Evolutionary conservation across 83 land plant genomes (phyloP).

Genomic region (Picea abies): DNA sequence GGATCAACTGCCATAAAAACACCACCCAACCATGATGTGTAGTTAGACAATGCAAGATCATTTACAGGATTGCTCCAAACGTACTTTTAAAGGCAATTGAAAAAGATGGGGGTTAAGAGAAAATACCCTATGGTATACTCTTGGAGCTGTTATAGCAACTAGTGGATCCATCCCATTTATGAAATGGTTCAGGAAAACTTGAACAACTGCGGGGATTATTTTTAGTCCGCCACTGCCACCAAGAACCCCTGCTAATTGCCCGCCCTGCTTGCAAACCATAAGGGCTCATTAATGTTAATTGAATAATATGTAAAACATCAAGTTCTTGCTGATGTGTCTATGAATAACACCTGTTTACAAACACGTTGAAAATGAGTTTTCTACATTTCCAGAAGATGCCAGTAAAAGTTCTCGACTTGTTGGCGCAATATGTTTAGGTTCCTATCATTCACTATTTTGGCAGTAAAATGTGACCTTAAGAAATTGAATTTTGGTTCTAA

Average conservation of each 20-base stretch:
- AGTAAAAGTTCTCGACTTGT: too few relatives aligned
- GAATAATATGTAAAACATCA: not conserved
- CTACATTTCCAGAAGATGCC: not conserved
- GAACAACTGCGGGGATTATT: slow-evolving; percentile 77
- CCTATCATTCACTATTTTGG: too few relatives aligned
- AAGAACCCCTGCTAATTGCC: slow-evolving; percentile 67
- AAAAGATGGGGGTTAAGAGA: not conserved
- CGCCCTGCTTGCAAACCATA: slow-evolving; percentile 43
- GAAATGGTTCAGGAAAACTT: slow-evolving; percentile 81
- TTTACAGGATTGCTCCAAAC: not conserved
- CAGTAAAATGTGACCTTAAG: too few relatives aligned
- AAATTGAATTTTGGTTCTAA: too few relatives aligned
- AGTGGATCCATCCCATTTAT: slow-evolving; percentile 64
- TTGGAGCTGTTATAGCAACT: slow-evolving; percentile 58
- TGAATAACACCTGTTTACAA: not conserved
- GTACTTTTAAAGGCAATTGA: not conserved
- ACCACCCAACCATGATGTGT: not conserved
- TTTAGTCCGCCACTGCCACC: slow-evolving; percentile 87
- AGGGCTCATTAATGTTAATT: not conserved
- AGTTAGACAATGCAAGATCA: not conserved
- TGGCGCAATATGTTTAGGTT: too few relatives aligned
- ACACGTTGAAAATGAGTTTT: not conserved
- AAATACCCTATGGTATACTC: slow-evolving; percentile 84
- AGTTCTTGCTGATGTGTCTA: not conserved
- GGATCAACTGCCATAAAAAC: slow-evolving; percentile 56